Conservation (phyloP, 169 alveolate species). For the Miamiensis avidus region DNA sequence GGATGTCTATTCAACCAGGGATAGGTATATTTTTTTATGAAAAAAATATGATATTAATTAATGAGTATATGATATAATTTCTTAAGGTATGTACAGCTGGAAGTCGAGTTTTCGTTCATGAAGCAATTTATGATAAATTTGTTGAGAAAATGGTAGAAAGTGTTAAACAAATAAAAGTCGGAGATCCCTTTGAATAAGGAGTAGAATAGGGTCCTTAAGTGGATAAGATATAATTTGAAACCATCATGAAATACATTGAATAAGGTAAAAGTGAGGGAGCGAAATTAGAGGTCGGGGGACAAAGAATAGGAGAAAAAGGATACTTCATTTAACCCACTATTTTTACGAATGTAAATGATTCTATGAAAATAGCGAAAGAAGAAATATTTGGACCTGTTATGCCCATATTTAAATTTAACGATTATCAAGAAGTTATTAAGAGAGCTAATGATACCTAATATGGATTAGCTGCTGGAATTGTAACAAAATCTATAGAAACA, state of each 20-base stretch:
- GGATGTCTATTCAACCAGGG: conserved; percentile 83
- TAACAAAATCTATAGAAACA: conserved; percentile 70
- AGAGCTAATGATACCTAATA: conserved; percentile 83
- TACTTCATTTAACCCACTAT: conserved; percentile 85
- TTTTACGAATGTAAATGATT: conserved; percentile 78
- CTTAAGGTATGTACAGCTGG: conserved; percentile 87
- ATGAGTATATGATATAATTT: too few relatives aligned
- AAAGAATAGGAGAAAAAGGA: conserved; percentile 63
- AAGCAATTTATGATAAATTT: conserved; percentile 75
- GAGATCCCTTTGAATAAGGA: conserved; percentile 62
- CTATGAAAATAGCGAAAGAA: conserved; percentile 82
- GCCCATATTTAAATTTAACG: conserved; percentile 44
- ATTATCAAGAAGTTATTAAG: conserved; percentile 77
- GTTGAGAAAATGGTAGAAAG: conserved; percentile 47
- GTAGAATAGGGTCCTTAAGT: conserved; percentile 86
- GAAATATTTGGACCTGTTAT: conserved; percentile 91
- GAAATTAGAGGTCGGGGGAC: conserved; percentile 82
- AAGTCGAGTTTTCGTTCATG: conserved; percentile 80
- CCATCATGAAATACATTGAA: conserved; percentile 65
- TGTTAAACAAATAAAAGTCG: conserved; percentile 43
- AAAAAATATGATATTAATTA: too few relatives aligned
- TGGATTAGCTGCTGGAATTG: conserved; percentile 89
- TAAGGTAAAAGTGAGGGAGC: conserved; percentile 80
- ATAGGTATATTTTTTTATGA: too few relatives aligned
- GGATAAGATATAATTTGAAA: conserved; percentile 60